Conservation (phyloP, 225 moss, liverwort and hornwort genomes). For the Neckera pumila region DNA sequence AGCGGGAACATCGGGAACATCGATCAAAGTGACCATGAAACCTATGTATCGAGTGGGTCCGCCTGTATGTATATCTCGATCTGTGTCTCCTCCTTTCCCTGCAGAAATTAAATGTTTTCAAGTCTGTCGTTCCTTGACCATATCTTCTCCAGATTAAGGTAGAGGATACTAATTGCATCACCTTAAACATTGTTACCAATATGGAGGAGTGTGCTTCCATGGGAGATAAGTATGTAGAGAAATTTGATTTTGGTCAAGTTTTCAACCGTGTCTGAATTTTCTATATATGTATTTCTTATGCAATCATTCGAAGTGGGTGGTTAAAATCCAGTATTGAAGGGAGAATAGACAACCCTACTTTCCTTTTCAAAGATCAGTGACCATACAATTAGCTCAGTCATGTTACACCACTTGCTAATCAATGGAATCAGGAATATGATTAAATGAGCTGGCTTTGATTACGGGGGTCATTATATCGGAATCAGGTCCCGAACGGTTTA, state of each 20-base stretch:
- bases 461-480: background rate
- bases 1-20: conserved; percentile 54
- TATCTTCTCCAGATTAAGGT: background rate
- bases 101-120: background rate
- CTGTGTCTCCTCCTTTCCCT: background rate
- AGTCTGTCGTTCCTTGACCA: background rate
- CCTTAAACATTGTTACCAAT: background rate
- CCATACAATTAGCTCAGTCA: background rate
- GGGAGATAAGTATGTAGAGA: background rate
- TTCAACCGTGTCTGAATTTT: background rate
- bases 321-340: background rate
- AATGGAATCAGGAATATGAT: background rate
- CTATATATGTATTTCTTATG: background rate
- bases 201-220: background rate
- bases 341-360: background rate
- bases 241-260: background rate
- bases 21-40: conserved; percentile 82
- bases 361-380: background rate
- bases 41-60: conserved; percentile 74
- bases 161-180: background rate
- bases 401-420: background rate
- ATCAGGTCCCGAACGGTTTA: background rate
- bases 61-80: conserved; percentile 43
- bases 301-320: background rate
- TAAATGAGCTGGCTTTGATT: background rate